Evolutionary conservation across 1,284 basidiomycete species (phyloP), one percentile per base, ranked within the genome.

Genomic region (Peniophora sp.): DNA sequence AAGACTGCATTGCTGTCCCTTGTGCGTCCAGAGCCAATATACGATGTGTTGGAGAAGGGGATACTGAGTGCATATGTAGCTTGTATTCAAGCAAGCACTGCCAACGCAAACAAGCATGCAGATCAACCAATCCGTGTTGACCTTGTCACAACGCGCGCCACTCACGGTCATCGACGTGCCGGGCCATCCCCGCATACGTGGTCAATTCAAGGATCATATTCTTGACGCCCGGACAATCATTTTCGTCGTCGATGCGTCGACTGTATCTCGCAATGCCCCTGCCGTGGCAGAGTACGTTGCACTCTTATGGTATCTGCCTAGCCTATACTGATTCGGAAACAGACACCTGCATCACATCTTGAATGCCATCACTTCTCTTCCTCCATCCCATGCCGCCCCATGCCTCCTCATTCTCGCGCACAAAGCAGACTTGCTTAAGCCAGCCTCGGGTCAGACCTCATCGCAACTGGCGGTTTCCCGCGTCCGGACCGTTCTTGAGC

Each of bases 231-330:
- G 79, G 56, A 79, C 72, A 2, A 65, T 91, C 20, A 80, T 76
- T 3, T 91, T 91, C 58, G 82, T 89, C 2, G 84, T 88, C 1
- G 88, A 91, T 62, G 74, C 84, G 2, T 85, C 79, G 58, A 84
- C 79, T 0, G 68, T 91, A 42, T 86, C 88, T 18, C 72, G 88
- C 48, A 89, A 85, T 64, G 83, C 79, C 1, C 62, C 83, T 18
- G 71, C 69, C 0, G 85, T 88, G 3, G 88, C 88, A 55, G 88
- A 91, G 88, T 91, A 63, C 49, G 83, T 76, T n/a, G 24, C 12
- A 42, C 27, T 32, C 6, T 12, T 6, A 32, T 32, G 6, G 12
- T 32, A 32, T 32, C 27, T 32, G 5, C 27, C 12, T 32, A 5
- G 27, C 27, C 12, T 32, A 12, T 12, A 27, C 24, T 43, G 2